These are phyloP conservation scores for Corymbia maculata DNA, from an alignment of 345 rosid genomes.

Conservation along the genomic window DNA sequence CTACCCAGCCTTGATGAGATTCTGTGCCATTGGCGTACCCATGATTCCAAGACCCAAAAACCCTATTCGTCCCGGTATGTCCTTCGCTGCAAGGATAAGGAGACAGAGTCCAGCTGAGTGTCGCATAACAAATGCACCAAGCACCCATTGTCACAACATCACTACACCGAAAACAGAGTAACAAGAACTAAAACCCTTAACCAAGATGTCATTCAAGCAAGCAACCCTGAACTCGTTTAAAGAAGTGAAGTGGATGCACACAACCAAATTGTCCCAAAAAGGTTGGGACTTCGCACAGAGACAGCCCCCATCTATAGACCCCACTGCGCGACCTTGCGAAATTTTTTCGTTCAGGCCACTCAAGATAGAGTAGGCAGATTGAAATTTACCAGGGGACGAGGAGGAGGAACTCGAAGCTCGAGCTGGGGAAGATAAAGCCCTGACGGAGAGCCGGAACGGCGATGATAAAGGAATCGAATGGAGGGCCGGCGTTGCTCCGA, in stretches of 20 bases:
- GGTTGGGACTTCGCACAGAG: background rate
- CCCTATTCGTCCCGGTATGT: slow-evolving; percentile 41
- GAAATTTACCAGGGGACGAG: background rate
- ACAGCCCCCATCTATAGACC: background rate
- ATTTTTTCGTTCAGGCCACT: background rate
- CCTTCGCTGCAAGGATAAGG: slow-evolving; percentile 13
- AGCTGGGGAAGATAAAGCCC: slow-evolving; percentile 44
- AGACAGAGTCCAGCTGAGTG: background rate
- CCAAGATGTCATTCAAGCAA: background rate
- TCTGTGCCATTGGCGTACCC: slow-evolving; percentile 93
- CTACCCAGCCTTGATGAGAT: slow-evolving; percentile 92
- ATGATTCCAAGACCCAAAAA: slow-evolving; percentile 92
- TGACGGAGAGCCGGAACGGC: slow-evolving; percentile 11
- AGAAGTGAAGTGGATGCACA: background rate
- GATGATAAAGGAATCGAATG: slow-evolving; percentile 14
- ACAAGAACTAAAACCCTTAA: background rate
- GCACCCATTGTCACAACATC: background rate
- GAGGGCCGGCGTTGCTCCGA: slow-evolving; percentile 19
- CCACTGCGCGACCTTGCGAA: background rate
- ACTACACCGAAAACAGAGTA: background rate
- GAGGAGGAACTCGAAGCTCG: slow-evolving; percentile 23
- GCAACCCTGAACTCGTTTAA: background rate
- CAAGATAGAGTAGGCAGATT: background rate
- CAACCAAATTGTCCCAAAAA: background rate
- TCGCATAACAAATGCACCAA: background rate